Evolutionary conservation across 2,329 filamentous ascomycete genomes (phyloP).

Genomic region (Tetracladium maxilliforme): DNA sequence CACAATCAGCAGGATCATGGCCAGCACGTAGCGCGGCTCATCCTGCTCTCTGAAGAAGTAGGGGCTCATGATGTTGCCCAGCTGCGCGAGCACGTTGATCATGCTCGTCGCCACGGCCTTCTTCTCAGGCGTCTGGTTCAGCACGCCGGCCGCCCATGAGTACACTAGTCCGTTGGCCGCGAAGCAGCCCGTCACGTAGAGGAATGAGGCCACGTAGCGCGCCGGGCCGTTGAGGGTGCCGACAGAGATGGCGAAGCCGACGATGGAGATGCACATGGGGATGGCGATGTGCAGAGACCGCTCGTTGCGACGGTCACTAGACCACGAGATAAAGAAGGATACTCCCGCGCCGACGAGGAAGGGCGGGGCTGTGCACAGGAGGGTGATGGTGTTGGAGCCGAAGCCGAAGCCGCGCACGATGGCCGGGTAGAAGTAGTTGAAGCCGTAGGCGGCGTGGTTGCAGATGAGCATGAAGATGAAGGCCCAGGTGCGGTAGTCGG

Average conservation of each 20-base stretch:
- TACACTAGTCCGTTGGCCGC: conserved; percentile 18
- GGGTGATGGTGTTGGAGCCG: conserved; percentile 5
- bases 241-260: conserved; percentile 5
- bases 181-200: conserved; percentile 17
- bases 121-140: conserved; percentile 21
- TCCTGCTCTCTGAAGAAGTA: conserved; percentile 19
- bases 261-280: conserved; percentile 4
- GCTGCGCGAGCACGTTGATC: conserved; percentile 19
- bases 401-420: conserved; percentile 8
- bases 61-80: conserved; percentile 23
- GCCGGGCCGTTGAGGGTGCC: conserved; percentile 1
- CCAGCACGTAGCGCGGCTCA: conserved; percentile 13
- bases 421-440: conserved; percentile 19
- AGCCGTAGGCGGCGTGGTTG: conserved; percentile 13
- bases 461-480: conserved; percentile 3
- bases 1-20: conserved; percentile 10
- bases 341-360: conserved; percentile 3
- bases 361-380: conserved; percentile 2
- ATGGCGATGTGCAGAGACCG: conserved; percentile 7
- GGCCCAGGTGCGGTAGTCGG: conserved; percentile 3
- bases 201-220: conserved; percentile 14
- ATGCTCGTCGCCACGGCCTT: conserved; percentile 18
- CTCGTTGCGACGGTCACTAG: conserved; percentile 5
- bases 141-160: conserved; percentile 17
- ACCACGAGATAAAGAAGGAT: conserved; percentile 4